Conservation (phyloP, 2,329 filamentous ascomycete genomes). For the Aspergillus sergii region DNA sequence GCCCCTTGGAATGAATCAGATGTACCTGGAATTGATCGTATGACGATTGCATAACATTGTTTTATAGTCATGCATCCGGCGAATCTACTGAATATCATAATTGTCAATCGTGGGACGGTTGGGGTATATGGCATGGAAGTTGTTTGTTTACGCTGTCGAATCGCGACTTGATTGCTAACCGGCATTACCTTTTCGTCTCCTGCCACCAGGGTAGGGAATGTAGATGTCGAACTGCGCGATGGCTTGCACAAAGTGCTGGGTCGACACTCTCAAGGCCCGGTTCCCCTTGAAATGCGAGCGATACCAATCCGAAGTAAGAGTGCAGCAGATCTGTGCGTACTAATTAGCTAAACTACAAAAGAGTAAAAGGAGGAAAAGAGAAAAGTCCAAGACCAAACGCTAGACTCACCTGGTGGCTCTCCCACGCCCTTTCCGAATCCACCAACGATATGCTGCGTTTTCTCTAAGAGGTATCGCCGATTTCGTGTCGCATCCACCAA, state of each 20-base stretch:
- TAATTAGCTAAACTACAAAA: neutral
- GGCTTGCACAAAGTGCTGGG: conserved; percentile 73
- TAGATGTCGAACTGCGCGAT: conserved; percentile 44
- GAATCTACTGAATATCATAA: neutral
- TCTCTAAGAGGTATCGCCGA: conserved; percentile 77
- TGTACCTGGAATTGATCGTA: conserved; percentile 5
- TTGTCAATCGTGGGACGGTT: neutral
- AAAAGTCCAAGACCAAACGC: neutral
- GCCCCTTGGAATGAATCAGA: neutral
- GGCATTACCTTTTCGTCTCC: conserved; percentile 9
- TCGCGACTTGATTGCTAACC: neutral
- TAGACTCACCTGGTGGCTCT: conserved; percentile 62
- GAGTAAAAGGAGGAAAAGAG: neutral
- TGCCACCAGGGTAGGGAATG: conserved; percentile 46
- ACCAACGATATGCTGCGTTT: conserved; percentile 84
- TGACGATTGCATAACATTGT: conserved; percentile 10
- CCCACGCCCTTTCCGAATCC: conserved; percentile 76
- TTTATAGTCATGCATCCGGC: neutral
- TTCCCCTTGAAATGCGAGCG: conserved; percentile 74
- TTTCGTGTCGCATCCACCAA: conserved; percentile 64
- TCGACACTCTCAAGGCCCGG: conserved; percentile 71
- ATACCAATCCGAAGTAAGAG: conserved; percentile 82
- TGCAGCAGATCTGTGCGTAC: conserved; percentile 71
- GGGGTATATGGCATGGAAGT: conserved; percentile 12
- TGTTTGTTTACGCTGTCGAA: neutral